phyloP scores from a whole-genome alignment of 192 early-diverging fungal genomes.

The Gamsiella multidivaricata region DNA sequence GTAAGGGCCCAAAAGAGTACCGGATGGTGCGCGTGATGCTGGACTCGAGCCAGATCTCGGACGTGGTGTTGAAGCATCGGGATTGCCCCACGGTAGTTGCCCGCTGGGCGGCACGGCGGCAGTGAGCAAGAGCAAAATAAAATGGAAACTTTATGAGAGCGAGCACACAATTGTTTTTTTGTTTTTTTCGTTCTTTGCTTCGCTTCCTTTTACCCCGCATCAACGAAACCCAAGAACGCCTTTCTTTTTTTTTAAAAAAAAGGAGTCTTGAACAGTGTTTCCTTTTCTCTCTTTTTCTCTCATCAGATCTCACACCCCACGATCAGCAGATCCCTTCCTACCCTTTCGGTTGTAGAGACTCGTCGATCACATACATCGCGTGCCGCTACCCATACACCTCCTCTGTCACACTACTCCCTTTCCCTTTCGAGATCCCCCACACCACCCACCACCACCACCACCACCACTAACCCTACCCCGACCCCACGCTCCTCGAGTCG shows the following conservation, averaged over 20 bases:
- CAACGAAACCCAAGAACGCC: no score
- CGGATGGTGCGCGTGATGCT: constrained; percentile 86
- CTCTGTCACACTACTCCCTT: no score
- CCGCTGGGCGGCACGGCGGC: constrained; percentile 65
- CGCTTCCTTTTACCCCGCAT: background rate
- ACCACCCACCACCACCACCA: background rate
- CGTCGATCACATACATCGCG: no score
- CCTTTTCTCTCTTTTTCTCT: background rate
- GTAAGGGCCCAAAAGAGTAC: constrained; percentile 85
- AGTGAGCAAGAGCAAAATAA: constrained; percentile 6
- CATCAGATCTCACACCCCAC: background rate
- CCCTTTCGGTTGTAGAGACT: background rate
- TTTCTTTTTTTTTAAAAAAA: no score
- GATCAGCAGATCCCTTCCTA: background rate
- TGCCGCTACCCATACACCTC: background rate
- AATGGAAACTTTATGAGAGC: constrained; percentile 12
- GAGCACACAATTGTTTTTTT: background rate
- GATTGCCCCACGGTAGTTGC: constrained; percentile 72
- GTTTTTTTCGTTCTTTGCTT: constrained; percentile 5
- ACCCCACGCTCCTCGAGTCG: constrained; percentile 25
- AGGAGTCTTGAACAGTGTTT: no score
- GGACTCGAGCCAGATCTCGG: constrained; percentile 73
- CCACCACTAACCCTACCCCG: background rate
- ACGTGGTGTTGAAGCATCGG: constrained; percentile 65
- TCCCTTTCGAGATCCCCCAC: background rate